phyloP scores from a whole-genome alignment of 805 yeast genomes.

The Pachysolen tannophilus region DNA sequence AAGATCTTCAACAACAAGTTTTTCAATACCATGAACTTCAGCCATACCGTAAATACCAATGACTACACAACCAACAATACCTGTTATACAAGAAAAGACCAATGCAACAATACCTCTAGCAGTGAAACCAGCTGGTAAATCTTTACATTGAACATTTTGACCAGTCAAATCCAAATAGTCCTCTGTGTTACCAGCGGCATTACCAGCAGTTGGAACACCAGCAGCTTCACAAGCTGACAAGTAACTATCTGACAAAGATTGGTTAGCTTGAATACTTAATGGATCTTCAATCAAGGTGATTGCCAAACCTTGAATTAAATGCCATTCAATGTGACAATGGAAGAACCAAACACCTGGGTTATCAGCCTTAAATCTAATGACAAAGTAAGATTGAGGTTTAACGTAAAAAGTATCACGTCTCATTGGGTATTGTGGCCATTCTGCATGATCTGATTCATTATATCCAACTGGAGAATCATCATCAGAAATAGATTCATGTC shows the following conservation, averaged over 20 bases:
- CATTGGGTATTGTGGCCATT: slow-evolving; percentile 70
- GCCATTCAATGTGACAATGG: slow-evolving; percentile 99
- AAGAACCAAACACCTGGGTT: slow-evolving; percentile 98
- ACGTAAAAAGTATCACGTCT: slow-evolving; percentile 76
- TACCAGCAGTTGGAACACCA: slow-evolving; percentile 54
- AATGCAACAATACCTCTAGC: slow-evolving; percentile 92
- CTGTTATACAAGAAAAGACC: slow-evolving; percentile 84
- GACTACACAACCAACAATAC: slow-evolving; percentile 69
- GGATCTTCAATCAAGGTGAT: slow-evolving; percentile 82
- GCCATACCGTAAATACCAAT: slow-evolving; percentile 81
- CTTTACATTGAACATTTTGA: slow-evolving; percentile 57
- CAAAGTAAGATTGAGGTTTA: slow-evolving; percentile 78
- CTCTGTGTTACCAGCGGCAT: slow-evolving; percentile 78
- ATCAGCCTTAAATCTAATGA: slow-evolving; percentile 79
- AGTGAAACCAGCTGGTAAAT: slow-evolving; percentile 85
- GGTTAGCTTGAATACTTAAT: slow-evolving; percentile 47
- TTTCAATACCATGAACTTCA: slow-evolving; percentile 67
- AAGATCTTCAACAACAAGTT: slow-evolving; percentile 49
- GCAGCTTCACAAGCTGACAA: slow-evolving; percentile 49
- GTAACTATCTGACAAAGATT: slow-evolving; percentile 57
- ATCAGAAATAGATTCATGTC: slow-evolving; percentile 55
- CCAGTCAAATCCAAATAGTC: slow-evolving; percentile 65
- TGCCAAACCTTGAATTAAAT: slow-evolving; percentile 90
- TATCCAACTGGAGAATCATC: slow-evolving; percentile 48
- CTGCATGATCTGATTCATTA: slow-evolving; percentile 42